Percentiles rank a stretch among this genome's conserved stretches.
Evolutionary conservation across 2,329 filamentous ascomycete genomes (phyloP).

Genomic region (Raffaelea ambrosiae): DNA sequence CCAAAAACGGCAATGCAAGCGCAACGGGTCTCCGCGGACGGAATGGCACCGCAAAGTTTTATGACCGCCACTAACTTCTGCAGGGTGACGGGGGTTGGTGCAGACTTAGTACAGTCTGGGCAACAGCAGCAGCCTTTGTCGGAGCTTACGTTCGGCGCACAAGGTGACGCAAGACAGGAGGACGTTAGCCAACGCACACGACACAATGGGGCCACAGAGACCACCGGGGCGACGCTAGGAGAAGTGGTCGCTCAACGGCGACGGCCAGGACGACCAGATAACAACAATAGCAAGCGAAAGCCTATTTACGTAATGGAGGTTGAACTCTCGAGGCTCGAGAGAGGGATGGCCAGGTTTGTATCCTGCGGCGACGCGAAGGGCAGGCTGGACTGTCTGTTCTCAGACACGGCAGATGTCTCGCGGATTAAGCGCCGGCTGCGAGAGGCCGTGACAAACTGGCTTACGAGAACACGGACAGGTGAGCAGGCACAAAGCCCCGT

Average conservation of each 20-base stretch:
- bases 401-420: constrained; percentile 6
- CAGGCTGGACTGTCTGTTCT: background rate
- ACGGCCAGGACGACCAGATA: background rate
- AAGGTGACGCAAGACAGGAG: background rate
- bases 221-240: background rate
- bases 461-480: constrained; percentile 1
- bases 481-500: background rate
- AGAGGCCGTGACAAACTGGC: constrained; percentile 6
- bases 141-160: background rate
- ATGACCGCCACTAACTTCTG: background rate
- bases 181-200: background rate
- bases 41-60: no score
- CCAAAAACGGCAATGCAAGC: no score
- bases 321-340: constrained; percentile 2
- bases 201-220: background rate
- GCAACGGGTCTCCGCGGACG: no score
- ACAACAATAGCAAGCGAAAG: background rate
- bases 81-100: background rate
- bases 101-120: background rate
- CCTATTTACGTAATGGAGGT: constrained; percentile 2
- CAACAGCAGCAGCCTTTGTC: background rate
- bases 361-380: background rate
- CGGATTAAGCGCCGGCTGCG: constrained; percentile 8
- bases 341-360: background rate
- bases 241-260: background rate